Conservation (phyloP, 805 yeast genomes). For the Saccharomycopsis malanga region DNA sequence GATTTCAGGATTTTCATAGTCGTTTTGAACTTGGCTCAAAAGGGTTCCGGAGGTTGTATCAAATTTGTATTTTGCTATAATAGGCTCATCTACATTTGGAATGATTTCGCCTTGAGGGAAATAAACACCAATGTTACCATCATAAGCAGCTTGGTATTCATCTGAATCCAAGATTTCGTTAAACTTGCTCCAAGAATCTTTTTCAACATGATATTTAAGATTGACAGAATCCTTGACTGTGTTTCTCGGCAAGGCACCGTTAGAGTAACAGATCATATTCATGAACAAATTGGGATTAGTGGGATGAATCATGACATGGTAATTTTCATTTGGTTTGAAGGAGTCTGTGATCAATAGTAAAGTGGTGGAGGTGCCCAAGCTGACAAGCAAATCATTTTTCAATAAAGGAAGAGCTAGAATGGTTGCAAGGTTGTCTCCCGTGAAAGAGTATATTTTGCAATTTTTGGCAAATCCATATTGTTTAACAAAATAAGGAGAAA, state of each 20-base stretch:
- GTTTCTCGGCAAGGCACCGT: constrained; percentile 85
- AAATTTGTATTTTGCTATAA: constrained; percentile 48
- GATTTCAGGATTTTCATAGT: constrained; percentile 42
- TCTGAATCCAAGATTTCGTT: constrained; percentile 41
- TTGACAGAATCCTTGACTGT: constrained; percentile 59
- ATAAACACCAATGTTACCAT: constrained; percentile 61
- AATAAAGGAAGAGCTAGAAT: constrained; percentile 72
- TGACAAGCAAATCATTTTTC: constrained; percentile 69
- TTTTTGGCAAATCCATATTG: constrained; percentile 55
- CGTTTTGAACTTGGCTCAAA: constrained; percentile 28
- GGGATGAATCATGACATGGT: constrained; percentile 84
- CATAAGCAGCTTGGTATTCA: constrained; percentile 25
- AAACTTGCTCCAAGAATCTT: constrained; percentile 53
- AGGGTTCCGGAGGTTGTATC: constrained; percentile 27
- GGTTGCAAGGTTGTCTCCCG: constrained; percentile 91
- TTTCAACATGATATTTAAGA: constrained; percentile 31
- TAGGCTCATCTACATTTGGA: constrained; percentile 49
- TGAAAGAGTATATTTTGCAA: constrained; percentile 67
- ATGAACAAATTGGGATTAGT: constrained; percentile 67
- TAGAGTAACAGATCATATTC: constrained; percentile 95
- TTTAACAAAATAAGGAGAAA: constrained; percentile 52
- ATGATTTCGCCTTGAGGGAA: constrained; percentile 90
- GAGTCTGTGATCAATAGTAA: constrained; percentile 73
- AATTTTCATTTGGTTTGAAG: constrained; percentile 71
- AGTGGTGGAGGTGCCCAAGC: constrained; percentile 91